Evolutionary conservation across 192 early-diverging fungal species (phyloP).

Genomic region (Pilaira anomala): DNA sequence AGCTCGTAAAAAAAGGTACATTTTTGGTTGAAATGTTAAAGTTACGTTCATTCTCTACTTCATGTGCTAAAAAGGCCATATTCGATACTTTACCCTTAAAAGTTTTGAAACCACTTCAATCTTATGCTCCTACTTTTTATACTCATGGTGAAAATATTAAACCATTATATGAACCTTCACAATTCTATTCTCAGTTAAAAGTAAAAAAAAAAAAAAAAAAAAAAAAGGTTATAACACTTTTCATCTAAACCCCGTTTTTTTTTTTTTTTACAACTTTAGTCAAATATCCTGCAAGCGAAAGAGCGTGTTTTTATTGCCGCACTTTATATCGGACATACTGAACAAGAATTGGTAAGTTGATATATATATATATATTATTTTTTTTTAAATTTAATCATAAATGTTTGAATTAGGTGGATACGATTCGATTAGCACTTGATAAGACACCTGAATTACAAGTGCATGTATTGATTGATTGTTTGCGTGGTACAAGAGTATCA

Average conservation of each 20-base stretch:
- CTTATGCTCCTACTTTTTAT: slow-evolving; percentile 31
- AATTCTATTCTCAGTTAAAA: slow-evolving; percentile 52
- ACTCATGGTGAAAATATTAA: slow-evolving; percentile 35
- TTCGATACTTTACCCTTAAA: slow-evolving; percentile 3
- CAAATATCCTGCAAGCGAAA: slow-evolving; percentile 66
- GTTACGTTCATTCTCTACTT: slow-evolving; percentile 9
- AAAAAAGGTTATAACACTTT: no score
- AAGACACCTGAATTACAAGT: slow-evolving; percentile 53
- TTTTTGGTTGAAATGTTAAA: no score
- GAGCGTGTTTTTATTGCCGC: slow-evolving; percentile 79
- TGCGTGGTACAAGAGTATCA: slow-evolving; percentile 75
- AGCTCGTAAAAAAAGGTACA: no score
- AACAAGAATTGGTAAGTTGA: slow-evolving; percentile 68
- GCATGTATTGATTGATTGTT: slow-evolving; percentile 81
- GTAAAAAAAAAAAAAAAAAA: slow-evolving; percentile 18
- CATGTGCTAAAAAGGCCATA: not conserved
- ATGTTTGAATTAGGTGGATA: slow-evolving; percentile 43
- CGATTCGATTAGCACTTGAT: slow-evolving; percentile 56
- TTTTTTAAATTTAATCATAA: not conserved
- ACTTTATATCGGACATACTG: slow-evolving; percentile 84
- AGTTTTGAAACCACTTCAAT: slow-evolving; percentile 19
- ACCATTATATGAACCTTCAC: slow-evolving; percentile 40
- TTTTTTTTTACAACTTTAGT: slow-evolving; percentile 28
- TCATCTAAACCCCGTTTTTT: no score
- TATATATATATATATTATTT: not conserved